Base-by-base conservation (phyloP, 495 filamentous ascomycete genomes). In the Penicillium manginii region DNA sequence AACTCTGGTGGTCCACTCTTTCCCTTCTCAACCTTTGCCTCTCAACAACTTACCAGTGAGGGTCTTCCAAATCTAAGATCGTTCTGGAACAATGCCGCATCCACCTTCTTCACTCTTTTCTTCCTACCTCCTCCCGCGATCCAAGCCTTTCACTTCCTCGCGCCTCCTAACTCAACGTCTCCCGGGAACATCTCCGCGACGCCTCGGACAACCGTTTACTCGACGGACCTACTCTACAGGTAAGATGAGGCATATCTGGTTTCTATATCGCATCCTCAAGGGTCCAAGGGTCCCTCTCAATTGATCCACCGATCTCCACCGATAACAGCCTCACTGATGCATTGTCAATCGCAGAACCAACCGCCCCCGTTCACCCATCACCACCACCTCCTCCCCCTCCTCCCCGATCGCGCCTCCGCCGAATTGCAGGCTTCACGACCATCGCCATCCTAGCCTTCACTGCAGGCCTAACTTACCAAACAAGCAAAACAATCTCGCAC, bases 401-500 rank as follows among this genome's bases (percentile, higher is more conserved):
- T 12, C 55, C 59, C 15, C 71, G 61, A 23, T 78, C 74, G 19
- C 72, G 70, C 21, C 26, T 78, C 31, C 71, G 70, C 52, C 75
- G 74, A 50, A 58, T 74, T 53, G 40, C 69, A 12, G 74, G 76
- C 37, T 78, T 78, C 62, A 65, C 69, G n/a, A 61, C 71, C 15
- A 66, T 80, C 54, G 77, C 75, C 1, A 31, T 72, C 52, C 21
- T 78, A 60, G 67, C 76, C 21, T 78, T 74, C 59, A 42, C 61
- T 31, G 61, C 66, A 54, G 77, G 77, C 15, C 40, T 73, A 23
- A 23, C 52, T 15, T 70, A 66, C 54, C 60, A 68, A 55, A 70
- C 69, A 15, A 47, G 50, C 23, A 54, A 61, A 52, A 73, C 64
- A 49, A 43, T 64, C 22, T 61, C 62, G 4, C 47, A 57, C 59